Conservation (phyloP, 108 stramenopile species). For the Cyclotella cryptica region DNA sequence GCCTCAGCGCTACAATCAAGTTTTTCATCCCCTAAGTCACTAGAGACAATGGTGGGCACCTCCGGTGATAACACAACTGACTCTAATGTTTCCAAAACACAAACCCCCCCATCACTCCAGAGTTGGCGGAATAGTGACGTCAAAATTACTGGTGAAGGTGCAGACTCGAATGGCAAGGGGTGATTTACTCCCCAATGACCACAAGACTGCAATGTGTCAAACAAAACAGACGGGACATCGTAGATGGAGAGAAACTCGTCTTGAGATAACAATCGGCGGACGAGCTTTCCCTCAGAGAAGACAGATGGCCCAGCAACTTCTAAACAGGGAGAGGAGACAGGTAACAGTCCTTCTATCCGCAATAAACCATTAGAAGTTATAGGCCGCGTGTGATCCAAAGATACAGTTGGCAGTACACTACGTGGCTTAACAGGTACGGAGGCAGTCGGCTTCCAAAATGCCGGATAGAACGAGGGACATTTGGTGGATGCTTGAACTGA, state of each 20-base stretch:
- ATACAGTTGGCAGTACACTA: not conserved
- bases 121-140: not conserved
- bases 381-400: too few species aligned
- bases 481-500: not conserved
- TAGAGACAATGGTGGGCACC: too few species aligned
- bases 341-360: too few species aligned
- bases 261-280: not conserved
- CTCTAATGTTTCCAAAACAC: not conserved
- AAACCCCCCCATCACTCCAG: not conserved
- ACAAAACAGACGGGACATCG: not conserved
- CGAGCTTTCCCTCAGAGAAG: not conserved
- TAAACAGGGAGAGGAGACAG: too few species aligned
- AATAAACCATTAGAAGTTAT: too few species aligned
- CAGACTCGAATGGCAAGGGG: not conserved
- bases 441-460: slow-evolving; percentile 3
- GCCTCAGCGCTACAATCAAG: too few species aligned
- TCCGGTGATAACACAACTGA: too few species aligned
- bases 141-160: slow-evolving; percentile 1
- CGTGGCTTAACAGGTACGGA: not conserved
- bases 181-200: too few species aligned
- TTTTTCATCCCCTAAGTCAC: too few species aligned
- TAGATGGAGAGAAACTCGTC: slow-evolving; percentile 5
- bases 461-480: too few species aligned
- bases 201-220: not conserved
- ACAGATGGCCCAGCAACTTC: too few species aligned